Conservation (phyloP, 2,329 filamentous ascomycete species). For the Stagonosporopsis rhizophila region DNA sequence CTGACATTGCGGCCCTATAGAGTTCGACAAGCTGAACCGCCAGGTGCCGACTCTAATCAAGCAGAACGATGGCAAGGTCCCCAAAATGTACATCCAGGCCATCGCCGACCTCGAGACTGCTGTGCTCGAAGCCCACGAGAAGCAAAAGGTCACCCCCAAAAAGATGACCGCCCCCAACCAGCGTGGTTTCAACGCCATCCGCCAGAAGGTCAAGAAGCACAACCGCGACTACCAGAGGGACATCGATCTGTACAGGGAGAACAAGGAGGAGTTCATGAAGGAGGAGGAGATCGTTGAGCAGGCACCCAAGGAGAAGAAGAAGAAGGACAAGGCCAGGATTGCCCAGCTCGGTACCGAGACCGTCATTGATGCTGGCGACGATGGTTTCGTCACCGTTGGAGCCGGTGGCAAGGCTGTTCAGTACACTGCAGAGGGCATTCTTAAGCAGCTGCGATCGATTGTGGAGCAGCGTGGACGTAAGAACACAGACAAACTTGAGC, state of each 20-base stretch:
- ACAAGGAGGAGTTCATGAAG: slow-evolving; percentile 88
- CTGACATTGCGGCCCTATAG: slow-evolving; percentile 56
- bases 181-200: slow-evolving; percentile 92
- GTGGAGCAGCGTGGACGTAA: slow-evolving; percentile 97
- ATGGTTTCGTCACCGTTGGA: slow-evolving; percentile 88
- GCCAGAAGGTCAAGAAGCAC: slow-evolving; percentile 98
- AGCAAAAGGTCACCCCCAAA: slow-evolving; percentile 95
- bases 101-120: slow-evolving; percentile 93
- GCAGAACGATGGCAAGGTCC: slow-evolving; percentile 73
- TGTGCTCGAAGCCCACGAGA: slow-evolving; percentile 91
- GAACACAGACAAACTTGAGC: slow-evolving; percentile 93
- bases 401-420: slow-evolving; percentile 87
- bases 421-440: slow-evolving; percentile 96
- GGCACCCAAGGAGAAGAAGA: slow-evolving; percentile 50
- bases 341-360: slow-evolving; percentile 60
- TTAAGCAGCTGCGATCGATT: slow-evolving; percentile 93
- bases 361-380: slow-evolving; percentile 69
- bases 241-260: slow-evolving; percentile 83
- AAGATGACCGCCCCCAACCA: slow-evolving; percentile 99
- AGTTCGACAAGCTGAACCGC: slow-evolving; percentile 93
- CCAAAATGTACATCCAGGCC: slow-evolving; percentile 91
- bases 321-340: slow-evolving; percentile 55
- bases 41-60: slow-evolving; percentile 68
- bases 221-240: slow-evolving; percentile 92
- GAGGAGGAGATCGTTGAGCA: slow-evolving; percentile 81